phyloP scores from a whole-genome alignment of 1,284 basidiomycete genomes.

The Cryptococcus maquisensis region DNA sequence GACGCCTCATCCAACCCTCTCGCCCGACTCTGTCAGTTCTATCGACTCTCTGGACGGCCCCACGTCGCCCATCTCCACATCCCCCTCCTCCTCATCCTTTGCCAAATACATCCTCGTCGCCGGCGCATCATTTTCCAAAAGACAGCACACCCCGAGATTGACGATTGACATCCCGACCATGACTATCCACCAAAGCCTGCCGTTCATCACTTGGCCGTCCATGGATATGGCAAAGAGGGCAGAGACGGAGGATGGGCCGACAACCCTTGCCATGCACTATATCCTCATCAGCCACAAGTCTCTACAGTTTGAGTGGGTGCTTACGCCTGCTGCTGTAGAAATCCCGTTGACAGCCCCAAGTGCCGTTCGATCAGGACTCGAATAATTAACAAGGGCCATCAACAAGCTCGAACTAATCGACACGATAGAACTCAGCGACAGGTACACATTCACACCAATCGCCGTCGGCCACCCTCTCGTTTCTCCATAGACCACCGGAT shows the following conservation, averaged over 20 bases:
- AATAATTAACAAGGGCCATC: slow-evolving; percentile 44
- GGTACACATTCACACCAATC: slow-evolving; percentile 33
- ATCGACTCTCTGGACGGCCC: no score
- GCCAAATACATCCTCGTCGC: neutral
- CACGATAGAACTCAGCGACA: slow-evolving; percentile 34
- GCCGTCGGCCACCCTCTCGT: slow-evolving; percentile 29
- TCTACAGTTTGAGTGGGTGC: neutral
- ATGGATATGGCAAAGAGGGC: slow-evolving; percentile 44
- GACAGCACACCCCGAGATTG: slow-evolving; percentile 18
- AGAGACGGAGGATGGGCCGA: slow-evolving; percentile 38
- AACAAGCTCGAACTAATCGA: slow-evolving; percentile 30
- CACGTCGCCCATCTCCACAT: neutral
- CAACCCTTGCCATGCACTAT: slow-evolving; percentile 39
- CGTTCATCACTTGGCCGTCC: slow-evolving; percentile 36
- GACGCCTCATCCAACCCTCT: no score
- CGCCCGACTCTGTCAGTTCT: no score
- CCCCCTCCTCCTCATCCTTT: neutral
- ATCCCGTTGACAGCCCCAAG: slow-evolving; percentile 46
- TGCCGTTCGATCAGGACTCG: slow-evolving; percentile 37
- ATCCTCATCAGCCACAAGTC: neutral
- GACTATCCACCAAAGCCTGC: slow-evolving; percentile 45
- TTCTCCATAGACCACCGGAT: slow-evolving; percentile 12
- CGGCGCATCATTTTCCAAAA: neutral
- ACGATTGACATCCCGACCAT: slow-evolving; percentile 30
- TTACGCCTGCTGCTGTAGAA: slow-evolving; percentile 35